phyloP scores from a whole-genome alignment of 2,329 filamentous ascomycete species.

The Dendrostoma leiphaemia region DNA sequence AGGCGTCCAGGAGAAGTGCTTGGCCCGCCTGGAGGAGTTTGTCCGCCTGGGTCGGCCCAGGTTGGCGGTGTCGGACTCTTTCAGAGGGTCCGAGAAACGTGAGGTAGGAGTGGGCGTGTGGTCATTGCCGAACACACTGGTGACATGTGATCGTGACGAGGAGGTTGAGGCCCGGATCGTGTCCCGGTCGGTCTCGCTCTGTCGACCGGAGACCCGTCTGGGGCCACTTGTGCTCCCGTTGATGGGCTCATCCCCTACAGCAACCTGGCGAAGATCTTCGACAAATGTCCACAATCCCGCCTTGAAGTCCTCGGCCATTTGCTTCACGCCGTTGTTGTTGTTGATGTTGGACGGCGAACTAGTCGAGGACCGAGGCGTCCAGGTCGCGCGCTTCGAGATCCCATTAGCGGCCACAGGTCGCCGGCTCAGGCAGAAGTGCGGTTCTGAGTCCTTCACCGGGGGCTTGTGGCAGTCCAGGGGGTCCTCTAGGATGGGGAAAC shows the following conservation, averaged over 20 bases:
- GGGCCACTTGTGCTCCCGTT: slow-evolving; percentile 41
- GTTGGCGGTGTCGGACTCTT: slow-evolving; percentile 14
- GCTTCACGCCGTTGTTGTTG: slow-evolving; percentile 52
- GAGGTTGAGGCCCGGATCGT: slow-evolving; percentile 44
- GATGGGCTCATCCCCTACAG: slow-evolving; percentile 88
- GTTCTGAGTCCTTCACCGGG: slow-evolving; percentile 29
- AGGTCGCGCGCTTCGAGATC: slow-evolving; percentile 55
- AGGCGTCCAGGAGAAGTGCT: slow-evolving; percentile 61
- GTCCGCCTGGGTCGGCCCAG: slow-evolving; percentile 11
- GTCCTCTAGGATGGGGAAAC: slow-evolving; percentile 44
- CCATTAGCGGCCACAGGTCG: slow-evolving; percentile 28
- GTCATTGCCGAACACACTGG: slow-evolving; percentile 39
- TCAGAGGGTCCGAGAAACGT: slow-evolving; percentile 13
- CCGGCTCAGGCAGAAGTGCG: slow-evolving; percentile 28
- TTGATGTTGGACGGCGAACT: slow-evolving; percentile 29
- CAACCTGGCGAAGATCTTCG: slow-evolving; percentile 92
- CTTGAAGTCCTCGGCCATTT: slow-evolving; percentile 85
- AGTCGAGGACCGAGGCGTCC: slow-evolving; percentile 51
- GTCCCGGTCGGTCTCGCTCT: slow-evolving; percentile 36
- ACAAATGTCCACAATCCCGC: slow-evolving; percentile 92
- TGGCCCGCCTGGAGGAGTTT: slow-evolving; percentile 38
- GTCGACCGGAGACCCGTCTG: slow-evolving; percentile 14
- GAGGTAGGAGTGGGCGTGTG: slow-evolving; percentile 23
- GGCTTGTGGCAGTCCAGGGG: slow-evolving; percentile 41
- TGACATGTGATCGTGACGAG: slow-evolving; percentile 39